Percentiles rank a stretch among this genome's conserved stretches.
Conservation (phyloP, 257 asterid species). For the Penstemon barbatus region DNA sequence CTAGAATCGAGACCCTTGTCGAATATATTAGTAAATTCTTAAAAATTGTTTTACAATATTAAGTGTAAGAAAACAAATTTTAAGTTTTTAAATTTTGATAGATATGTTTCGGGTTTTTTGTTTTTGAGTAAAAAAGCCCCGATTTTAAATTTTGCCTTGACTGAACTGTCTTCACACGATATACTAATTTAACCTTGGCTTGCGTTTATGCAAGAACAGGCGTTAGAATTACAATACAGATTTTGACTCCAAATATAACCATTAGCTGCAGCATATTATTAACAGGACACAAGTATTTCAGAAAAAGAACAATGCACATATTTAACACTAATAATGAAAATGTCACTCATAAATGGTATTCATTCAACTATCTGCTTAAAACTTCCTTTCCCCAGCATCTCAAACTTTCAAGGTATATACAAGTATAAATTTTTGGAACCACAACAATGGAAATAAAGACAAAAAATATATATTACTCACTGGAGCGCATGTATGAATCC, state of each 20-base stretch:
- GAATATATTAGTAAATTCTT: no score
- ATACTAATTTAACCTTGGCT: no score
- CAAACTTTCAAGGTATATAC: slow-evolving; percentile 67
- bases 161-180: no score
- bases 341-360: slow-evolving; percentile 28
- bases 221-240: background rate
- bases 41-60: no score
- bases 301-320: slow-evolving; percentile 19
- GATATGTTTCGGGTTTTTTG: no score
- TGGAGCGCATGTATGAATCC: slow-evolving; percentile 21
- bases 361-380: slow-evolving; percentile 37
- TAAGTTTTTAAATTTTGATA: no score
- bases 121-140: no score
- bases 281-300: background rate
- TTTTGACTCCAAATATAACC: background rate
- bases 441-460: slow-evolving; percentile 24
- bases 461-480: slow-evolving; percentile 36
- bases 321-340: slow-evolving; percentile 15
- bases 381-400: slow-evolving; percentile 43
- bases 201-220: no score
- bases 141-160: no score
- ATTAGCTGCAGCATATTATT: background rate
- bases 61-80: no score
- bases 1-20: no score
- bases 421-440: slow-evolving; percentile 44